phyloP scores from a whole-genome alignment of 345 rosid species.

The Aurinia saxatilis region DNA sequence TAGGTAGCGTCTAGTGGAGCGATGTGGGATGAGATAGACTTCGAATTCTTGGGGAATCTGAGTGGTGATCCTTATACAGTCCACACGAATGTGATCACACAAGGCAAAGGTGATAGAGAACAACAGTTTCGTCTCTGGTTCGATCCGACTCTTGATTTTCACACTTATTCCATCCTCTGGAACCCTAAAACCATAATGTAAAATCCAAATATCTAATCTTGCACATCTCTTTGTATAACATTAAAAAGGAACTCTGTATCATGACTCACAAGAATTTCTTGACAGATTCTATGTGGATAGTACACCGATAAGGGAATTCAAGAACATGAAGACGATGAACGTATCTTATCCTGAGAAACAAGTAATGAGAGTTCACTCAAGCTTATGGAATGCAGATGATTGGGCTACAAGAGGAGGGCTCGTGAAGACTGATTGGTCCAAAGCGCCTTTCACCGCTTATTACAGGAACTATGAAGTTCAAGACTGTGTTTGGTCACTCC shows the following conservation, averaged over 20 bases:
- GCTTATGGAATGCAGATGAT: slow-evolving; percentile 64
- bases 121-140: slow-evolving; percentile 56
- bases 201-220: background rate
- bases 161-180: slow-evolving; percentile 48
- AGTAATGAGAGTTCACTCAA: slow-evolving; percentile 52
- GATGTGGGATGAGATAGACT: slow-evolving; percentile 53
- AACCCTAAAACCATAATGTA: slow-evolving; percentile 44
- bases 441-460: slow-evolving; percentile 56
- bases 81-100: slow-evolving; percentile 45
- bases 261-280: background rate
- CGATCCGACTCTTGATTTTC: slow-evolving; percentile 39
- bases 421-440: slow-evolving; percentile 56
- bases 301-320: slow-evolving; percentile 61
- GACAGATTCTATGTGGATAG: slow-evolving; percentile 49
- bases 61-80: slow-evolving; percentile 55
- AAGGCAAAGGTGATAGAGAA: slow-evolving; percentile 48
- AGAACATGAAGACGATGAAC: slow-evolving; percentile 42
- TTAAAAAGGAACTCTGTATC: background rate
- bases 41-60: slow-evolving; percentile 48
- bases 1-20: slow-evolving; percentile 44
- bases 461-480: slow-evolving; percentile 37
- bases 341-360: slow-evolving; percentile 53
- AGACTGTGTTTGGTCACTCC: slow-evolving; percentile 28
- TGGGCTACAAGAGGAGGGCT: slow-evolving; percentile 77
- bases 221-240: background rate